Evolutionary conservation across 2,329 filamentous ascomycete genomes (phyloP).

Genomic region (Endoconidiophora polonica): DNA sequence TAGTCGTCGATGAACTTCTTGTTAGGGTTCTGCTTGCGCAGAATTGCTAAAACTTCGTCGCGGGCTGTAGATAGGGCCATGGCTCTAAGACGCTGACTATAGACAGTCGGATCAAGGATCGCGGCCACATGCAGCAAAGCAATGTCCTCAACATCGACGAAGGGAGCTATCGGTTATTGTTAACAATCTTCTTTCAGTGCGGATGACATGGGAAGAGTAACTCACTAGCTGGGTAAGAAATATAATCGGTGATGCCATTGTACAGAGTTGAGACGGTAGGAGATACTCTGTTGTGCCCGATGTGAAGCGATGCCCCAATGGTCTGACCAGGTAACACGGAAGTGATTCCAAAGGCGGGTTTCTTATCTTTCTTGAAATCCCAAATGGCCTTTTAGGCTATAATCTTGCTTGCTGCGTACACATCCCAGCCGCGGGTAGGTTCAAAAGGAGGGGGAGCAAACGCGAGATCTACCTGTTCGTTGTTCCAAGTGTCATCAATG

Average conservation of each 20-base stretch:
- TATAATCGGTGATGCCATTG: no score
- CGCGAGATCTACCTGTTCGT: conserved; percentile 18
- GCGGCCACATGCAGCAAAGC: conserved; percentile 18
- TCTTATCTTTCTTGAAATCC: conserved; percentile 21
- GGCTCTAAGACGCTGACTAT: conserved; percentile 17
- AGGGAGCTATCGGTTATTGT: conserved; percentile 6
- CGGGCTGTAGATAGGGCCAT: conserved; percentile 16
- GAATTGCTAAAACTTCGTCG: conserved; percentile 13
- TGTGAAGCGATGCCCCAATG: not conserved
- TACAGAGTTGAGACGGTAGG: not conserved
- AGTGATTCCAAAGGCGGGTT: conserved; percentile 16
- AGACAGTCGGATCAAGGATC: conserved; percentile 15
- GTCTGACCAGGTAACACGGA: not conserved
- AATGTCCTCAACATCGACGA: conserved; percentile 16
- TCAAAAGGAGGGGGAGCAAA: conserved; percentile 20
- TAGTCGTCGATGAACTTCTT: conserved; percentile 11
- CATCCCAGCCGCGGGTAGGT: conserved; percentile 15
- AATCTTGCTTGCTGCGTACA: conserved; percentile 23
- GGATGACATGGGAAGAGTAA: no score
- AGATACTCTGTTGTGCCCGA: not conserved
- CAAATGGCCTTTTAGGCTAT: conserved; percentile 21
- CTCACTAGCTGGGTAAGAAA: not conserved
- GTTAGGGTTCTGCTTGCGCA: conserved; percentile 14
- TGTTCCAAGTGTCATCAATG: conserved; percentile 21
- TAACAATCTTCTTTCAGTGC: no score